Base-by-base conservation (phyloP, 2,329 filamentous ascomycete genomes). In the Cladosporium sp. region DNA sequence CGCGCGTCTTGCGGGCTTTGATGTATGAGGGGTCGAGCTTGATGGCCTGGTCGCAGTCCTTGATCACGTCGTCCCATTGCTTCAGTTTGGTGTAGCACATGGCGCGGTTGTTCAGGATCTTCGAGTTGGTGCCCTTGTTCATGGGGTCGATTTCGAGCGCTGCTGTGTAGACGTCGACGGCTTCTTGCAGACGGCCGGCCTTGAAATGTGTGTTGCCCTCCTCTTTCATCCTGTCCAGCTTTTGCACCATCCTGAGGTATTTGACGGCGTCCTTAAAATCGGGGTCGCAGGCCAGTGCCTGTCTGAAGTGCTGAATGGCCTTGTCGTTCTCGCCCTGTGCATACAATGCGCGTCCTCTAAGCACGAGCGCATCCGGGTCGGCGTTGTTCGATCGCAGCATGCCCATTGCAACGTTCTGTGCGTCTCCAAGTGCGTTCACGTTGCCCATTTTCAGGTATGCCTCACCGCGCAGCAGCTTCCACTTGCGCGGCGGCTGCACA, bases 301-400 rank as follows among this genome's bases (percentile, higher is more conserved):
- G 91, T 70, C 92, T 88, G 82, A 98, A 95, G 78, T 96, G 91
- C 76, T 94, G 91, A 52, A 97, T 86, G 1, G 95, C 94, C 83
- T 97, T 96, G 2, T 96, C 91, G 74, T 97, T 97, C 72, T 99
- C 95, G 33, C 95, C 95, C 76, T 95, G 91, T 4, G 89, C 89
- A 74, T 98, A 98, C 59, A 97, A 85, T 18, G 92, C 90, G 69
- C 93, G 88, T 28, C 94, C 95, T 57, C 94, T 88, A 61, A 99
- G 86, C 6, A 97, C 91, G 69, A 99, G 82, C 1, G 94, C 95
- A 80, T 99, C 95, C 1, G 95, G 93, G 74, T 99, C 95, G 76
- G 94, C 90, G 77, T 84, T 92, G 81, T 98, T 98, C 75, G 86
- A 84, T 62, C 95, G 88, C 68, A 99, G 84, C 72, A 99, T 80